A percentile compares a stretch with the other conserved stretches of the same genome.
Conservation (phyloP, 2,329 filamentous ascomycete species). For the Colletotrichum filicis region DNA sequence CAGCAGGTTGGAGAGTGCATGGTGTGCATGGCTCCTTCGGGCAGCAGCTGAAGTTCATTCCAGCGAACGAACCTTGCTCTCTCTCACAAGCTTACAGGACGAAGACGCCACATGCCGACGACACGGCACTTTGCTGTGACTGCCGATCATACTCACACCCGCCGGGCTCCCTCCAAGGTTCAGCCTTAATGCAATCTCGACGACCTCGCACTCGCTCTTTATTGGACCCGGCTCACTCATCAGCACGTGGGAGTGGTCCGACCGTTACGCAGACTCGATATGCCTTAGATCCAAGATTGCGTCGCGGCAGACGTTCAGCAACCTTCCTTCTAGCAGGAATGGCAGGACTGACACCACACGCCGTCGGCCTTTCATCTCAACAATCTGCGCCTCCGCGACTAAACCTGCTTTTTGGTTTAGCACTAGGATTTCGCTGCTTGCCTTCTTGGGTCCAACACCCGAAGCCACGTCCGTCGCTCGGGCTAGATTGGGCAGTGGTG, state of each 20-base stretch:
- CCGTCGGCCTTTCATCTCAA: constrained; percentile 11
- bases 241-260: not conserved
- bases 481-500: constrained; percentile 4
- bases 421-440: not conserved
- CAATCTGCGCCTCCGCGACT: not conserved
- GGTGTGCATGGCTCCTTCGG: not conserved
- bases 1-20: not conserved
- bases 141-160: constrained; percentile 21
- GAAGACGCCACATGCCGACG: constrained; percentile 12
- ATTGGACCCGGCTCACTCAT: not conserved
- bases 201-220: not conserved
- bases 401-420: constrained; percentile 2
- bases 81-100: not conserved
- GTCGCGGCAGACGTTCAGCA: constrained; percentile 11
- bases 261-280: not conserved
- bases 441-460: constrained; percentile 6
- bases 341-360: constrained; percentile 6
- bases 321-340: constrained; percentile 17
- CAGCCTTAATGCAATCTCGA: not conserved
- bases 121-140: constrained; percentile 24
- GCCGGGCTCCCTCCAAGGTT: not conserved
- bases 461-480: constrained; percentile 20
- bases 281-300: not conserved
- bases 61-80: not conserved
- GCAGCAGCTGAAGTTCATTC: constrained; percentile 6